Conservation (phyloP, 1,284 basidiomycete genomes). For the Sanghuangporus sanghuang region DNA sequence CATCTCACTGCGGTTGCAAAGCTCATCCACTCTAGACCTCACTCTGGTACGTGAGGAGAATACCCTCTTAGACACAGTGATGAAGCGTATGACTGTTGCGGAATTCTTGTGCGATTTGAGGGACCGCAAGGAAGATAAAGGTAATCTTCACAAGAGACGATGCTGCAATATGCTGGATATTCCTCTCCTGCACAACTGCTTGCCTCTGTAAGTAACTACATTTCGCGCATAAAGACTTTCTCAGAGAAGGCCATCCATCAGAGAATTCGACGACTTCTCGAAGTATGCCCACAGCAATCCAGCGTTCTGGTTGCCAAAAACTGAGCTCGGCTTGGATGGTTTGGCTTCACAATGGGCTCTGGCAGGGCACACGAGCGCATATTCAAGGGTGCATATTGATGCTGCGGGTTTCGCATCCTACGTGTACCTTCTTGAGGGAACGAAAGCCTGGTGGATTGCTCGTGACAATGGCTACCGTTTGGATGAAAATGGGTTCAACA, state of each 20-base stretch:
- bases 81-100: too few species aligned
- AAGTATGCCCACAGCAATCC: not conserved
- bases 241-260: not conserved
- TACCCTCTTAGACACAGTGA: too few species aligned
- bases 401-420: not conserved
- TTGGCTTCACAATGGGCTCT: not conserved
- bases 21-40: too few species aligned
- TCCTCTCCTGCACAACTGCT: not conserved
- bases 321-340: not conserved
- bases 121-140: not conserved
- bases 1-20: too few species aligned
- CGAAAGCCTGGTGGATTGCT: not conserved
- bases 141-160: not conserved
- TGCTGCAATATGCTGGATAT: not conserved
- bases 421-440: not conserved
- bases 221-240: not conserved
- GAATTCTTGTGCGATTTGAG: too few species aligned
- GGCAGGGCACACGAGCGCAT: not conserved
- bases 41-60: too few species aligned
- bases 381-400: not conserved
- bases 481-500: not conserved
- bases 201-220: not conserved
- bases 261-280: not conserved
- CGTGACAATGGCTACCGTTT: not conserved
- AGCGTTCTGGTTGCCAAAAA: not conserved